Conservation (phyloP, 179 eudicot species). For the Spinacia oleracea region DNA sequence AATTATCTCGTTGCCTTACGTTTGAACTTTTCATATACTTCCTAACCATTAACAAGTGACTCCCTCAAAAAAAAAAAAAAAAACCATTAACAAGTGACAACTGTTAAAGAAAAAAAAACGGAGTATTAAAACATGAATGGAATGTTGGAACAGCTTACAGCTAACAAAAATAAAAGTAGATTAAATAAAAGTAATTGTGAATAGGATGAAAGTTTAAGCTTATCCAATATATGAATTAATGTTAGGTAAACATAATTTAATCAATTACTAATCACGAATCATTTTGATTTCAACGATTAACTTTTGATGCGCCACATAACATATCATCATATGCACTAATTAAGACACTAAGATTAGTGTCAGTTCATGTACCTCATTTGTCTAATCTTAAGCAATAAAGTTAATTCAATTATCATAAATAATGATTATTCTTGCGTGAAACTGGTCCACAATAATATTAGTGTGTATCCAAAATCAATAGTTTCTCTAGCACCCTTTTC, state of each 20-base stretch:
- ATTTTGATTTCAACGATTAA: background rate
- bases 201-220: background rate
- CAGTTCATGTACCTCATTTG: background rate
- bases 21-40: too few relatives aligned
- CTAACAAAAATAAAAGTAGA: too few relatives aligned
- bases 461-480: too few relatives aligned
- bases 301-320: background rate
- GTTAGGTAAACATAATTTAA: background rate
- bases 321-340: background rate
- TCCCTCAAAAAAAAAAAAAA: too few relatives aligned
- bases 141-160: background rate
- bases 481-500: too few relatives aligned
- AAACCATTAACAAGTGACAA: background rate
- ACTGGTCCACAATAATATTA: too few relatives aligned
- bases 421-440: too few relatives aligned
- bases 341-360: too few relatives aligned
- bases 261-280: constrained; percentile 3
- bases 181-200: background rate
- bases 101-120: too few relatives aligned
- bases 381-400: background rate
- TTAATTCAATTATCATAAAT: too few relatives aligned
- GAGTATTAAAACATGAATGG: background rate
- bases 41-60: background rate
- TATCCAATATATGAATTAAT: background rate
- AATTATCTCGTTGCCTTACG: too few relatives aligned